Evolutionary conservation across 345 rosid genomes (phyloP), one percentile per base, ranked within the genome.

Genomic region (Lepidium aucheri): DNA sequence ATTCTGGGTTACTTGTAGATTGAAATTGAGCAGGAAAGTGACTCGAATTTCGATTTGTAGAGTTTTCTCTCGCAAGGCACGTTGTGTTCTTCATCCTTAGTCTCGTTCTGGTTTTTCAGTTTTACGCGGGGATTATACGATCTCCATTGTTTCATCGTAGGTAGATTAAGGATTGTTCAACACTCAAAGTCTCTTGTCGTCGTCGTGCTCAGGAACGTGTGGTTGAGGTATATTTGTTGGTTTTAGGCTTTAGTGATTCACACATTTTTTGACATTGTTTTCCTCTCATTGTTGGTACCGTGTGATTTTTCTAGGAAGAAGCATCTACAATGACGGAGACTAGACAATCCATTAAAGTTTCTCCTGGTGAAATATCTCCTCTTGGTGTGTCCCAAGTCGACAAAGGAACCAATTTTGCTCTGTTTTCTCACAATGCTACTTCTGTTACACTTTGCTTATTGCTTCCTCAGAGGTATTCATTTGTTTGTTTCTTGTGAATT

Each of bases 361-460:
- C 74, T 34, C 81, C 85, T 20, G 98, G 98, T 51, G 90, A 85
- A 77, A 73, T 81, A 34, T 85, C 77, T 79, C 98, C 96, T 30
- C 69, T 93, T 9, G 98, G 98, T 15, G 90, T 83, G 8, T 85
- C 97, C 2, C 82, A 86, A 85, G 82, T 80, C 49, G 84, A 84
- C 13, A 84, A 76, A 5, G 94, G 98, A 65, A 83, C 86, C 76
- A 93, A 90, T 58, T 93, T 93, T 79, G 81, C 97, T 46, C 69
- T 90, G 47, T 93, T 88, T 77, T 90, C 94, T 16, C 96, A 85
- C 76, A 82, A 88, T 67, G 96, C 97, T 6, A 82, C 84, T 66
- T 77, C 97, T 50, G 87, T 93, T 32, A 82, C 86, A 13, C 90
- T 93, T 42, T 90, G 96, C 73, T 72, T 93, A 39, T 84, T 84